phyloP scores from a whole-genome alignment of 306 rosid genomes.

The Glycyrrhiza uralensis region DNA sequence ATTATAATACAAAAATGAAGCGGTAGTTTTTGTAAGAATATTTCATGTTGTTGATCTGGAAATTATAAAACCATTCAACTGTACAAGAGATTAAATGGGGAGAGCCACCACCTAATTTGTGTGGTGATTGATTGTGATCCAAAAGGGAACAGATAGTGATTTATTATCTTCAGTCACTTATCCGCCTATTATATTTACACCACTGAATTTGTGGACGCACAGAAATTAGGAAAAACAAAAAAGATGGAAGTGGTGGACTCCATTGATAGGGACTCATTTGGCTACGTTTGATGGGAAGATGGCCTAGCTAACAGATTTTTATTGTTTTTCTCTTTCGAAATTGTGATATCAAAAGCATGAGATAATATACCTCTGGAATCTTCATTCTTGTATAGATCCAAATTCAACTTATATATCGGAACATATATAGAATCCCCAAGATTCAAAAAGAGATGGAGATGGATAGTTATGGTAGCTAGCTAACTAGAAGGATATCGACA shows the following conservation, averaged over 20 bases:
- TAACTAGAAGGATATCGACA: no score
- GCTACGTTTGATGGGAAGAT: not conserved
- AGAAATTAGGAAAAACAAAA: not conserved
- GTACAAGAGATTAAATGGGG: not conserved
- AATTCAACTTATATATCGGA: not conserved
- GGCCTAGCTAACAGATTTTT: not conserved
- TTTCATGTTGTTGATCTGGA: not conserved
- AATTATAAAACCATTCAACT: not conserved
- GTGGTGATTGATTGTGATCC: not conserved
- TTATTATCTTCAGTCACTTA: not conserved
- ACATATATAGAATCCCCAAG: conserved; percentile 1
- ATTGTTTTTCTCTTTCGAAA: not conserved
- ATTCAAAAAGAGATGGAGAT: not conserved
- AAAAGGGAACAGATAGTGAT: not conserved
- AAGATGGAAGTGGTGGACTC: conserved; percentile 15
- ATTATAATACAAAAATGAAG: not conserved
- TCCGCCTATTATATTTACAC: no score
- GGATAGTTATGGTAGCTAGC: not conserved
- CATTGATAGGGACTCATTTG: conserved; percentile 4
- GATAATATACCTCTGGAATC: conserved; percentile 20
- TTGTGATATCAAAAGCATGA: not conserved
- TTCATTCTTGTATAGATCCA: not conserved
- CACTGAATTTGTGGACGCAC: not conserved
- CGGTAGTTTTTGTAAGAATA: not conserved
- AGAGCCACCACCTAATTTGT: not conserved